Evolutionary conservation across 164 flowering plant species (phyloP).

Genomic region (Magnolia changhungtana): DNA sequence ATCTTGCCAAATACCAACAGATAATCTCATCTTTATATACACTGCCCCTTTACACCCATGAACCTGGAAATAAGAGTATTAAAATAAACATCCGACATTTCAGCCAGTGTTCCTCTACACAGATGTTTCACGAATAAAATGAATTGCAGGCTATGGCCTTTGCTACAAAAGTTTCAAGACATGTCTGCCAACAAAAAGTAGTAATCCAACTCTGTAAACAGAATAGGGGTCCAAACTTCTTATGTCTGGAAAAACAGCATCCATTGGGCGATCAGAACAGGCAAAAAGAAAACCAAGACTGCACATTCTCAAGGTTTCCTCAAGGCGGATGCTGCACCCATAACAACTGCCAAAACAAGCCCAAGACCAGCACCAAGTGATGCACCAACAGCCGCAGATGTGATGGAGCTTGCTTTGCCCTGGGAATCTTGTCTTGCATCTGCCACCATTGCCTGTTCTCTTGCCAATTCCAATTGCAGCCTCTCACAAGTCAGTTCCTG

Average conservation of each 20-base stretch:
- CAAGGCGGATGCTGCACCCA: slow-evolving; percentile 98
- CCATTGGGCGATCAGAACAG: background rate
- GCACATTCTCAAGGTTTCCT: slow-evolving; percentile 68
- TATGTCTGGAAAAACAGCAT: background rate
- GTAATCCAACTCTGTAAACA: background rate
- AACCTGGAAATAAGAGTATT: too few relatives aligned
- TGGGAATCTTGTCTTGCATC: slow-evolving; percentile 38
- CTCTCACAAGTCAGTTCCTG: slow-evolving; percentile 79
- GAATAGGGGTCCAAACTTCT: background rate
- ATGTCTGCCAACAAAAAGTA: background rate
- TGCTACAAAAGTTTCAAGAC: background rate
- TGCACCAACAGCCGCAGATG: slow-evolving; percentile 84
- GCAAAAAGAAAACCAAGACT: background rate
- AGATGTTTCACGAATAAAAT: background rate
- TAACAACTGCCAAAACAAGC: slow-evolving; percentile 76
- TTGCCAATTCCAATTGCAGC: slow-evolving; percentile 53
- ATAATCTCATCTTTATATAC: too few relatives aligned
- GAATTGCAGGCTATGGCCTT: background rate
- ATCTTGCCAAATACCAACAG: too few relatives aligned
- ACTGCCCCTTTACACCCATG: too few relatives aligned
- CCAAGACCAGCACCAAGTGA: slow-evolving; percentile 91
- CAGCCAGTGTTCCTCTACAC: too few relatives aligned
- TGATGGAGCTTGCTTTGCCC: slow-evolving; percentile 46
- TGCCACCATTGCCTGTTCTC: slow-evolving; percentile 44
- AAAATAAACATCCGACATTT: too few relatives aligned